Evolutionary conservation across 208 protist species (phyloP).

Genomic region (Porcisia hertigi): DNA sequence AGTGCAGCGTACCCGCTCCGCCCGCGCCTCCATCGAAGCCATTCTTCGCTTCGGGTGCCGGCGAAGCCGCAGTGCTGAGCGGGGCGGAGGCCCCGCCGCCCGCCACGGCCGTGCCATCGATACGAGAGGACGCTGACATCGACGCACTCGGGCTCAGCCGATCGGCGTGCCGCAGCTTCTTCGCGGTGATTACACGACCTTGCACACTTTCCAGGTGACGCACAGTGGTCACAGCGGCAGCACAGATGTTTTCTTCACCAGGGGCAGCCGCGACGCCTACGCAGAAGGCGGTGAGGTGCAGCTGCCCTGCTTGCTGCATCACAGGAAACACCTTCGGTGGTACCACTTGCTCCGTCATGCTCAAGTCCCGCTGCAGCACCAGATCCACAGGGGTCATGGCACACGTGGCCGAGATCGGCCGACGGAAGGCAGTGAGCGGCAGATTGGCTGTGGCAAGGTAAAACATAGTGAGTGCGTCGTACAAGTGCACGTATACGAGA

Average conservation of each 20-base stretch:
- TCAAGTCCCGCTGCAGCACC: constrained; percentile 70
- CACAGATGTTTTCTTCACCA: constrained; percentile 2
- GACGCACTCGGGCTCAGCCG: constrained; percentile 20
- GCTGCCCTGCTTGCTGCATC: constrained; percentile 73
- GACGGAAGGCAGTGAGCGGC: constrained; percentile 66
- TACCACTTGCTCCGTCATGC: constrained; percentile 66
- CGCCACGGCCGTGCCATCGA: not conserved
- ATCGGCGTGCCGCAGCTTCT: constrained; percentile 67
- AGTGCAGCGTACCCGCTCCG: constrained; percentile 40
- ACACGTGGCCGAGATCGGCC: constrained; percentile 65
- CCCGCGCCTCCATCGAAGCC: not conserved
- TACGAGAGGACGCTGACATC: not conserved
- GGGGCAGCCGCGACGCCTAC: constrained; percentile 38
- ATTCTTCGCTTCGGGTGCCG: not conserved
- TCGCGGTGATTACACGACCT: constrained; percentile 64
- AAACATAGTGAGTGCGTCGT: constrained; percentile 90
- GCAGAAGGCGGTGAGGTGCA: constrained; percentile 87
- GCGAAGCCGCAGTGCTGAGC: not conserved
- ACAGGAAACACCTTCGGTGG: constrained; percentile 73
- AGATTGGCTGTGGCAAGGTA: constrained; percentile 74
- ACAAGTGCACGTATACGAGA: constrained; percentile 81
- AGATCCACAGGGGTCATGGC: constrained; percentile 67
- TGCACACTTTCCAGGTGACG: constrained; percentile 12
- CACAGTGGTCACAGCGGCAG: constrained; percentile 9
- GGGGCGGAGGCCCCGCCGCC: not conserved